Evolutionary conservation across 2,329 filamentous ascomycete genomes (phyloP).

Genomic region (Pseudogymnoascus sp.): DNA sequence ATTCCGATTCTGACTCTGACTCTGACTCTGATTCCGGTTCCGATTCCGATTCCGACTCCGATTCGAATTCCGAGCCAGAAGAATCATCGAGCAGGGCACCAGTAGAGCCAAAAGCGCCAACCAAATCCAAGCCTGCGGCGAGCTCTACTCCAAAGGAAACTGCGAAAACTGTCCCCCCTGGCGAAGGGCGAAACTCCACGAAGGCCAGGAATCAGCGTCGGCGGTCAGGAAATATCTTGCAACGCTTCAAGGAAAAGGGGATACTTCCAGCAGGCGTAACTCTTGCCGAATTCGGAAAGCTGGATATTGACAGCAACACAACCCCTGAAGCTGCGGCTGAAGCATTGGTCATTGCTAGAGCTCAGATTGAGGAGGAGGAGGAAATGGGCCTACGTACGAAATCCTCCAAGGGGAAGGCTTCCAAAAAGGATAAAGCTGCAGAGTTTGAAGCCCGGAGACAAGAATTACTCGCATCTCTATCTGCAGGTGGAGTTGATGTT

Average conservation of each 20-base stretch:
- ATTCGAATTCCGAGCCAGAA: conserved; percentile 35
- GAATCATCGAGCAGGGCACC: conserved; percentile 31
- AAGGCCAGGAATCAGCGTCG: conserved; percentile 48
- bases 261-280: conserved; percentile 44
- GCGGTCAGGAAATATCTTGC: conserved; percentile 41
- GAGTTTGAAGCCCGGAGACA: conserved; percentile 45
- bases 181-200: conserved; percentile 43
- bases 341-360: conserved; percentile 20
- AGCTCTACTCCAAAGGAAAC: background rate
- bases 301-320: conserved; percentile 24
- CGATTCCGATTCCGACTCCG: conserved; percentile 25
- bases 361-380: conserved; percentile 6
- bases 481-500: conserved; percentile 46
- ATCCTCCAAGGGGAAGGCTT: conserved; percentile 7
- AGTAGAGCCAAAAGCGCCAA: background rate
- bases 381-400: background rate
- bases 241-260: conserved; percentile 46
- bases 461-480: conserved; percentile 44
- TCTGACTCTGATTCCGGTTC: conserved; percentile 13
- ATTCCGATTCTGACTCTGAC: conserved; percentile 26
- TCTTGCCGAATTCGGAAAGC: conserved; percentile 39
- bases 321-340: conserved; percentile 19
- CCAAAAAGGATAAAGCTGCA: conserved; percentile 18
- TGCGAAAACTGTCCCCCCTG: conserved; percentile 33
- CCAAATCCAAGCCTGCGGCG: background rate